Base-by-base conservation (phyloP, 441 rosid species). In the Lepidium campestre region DNA sequence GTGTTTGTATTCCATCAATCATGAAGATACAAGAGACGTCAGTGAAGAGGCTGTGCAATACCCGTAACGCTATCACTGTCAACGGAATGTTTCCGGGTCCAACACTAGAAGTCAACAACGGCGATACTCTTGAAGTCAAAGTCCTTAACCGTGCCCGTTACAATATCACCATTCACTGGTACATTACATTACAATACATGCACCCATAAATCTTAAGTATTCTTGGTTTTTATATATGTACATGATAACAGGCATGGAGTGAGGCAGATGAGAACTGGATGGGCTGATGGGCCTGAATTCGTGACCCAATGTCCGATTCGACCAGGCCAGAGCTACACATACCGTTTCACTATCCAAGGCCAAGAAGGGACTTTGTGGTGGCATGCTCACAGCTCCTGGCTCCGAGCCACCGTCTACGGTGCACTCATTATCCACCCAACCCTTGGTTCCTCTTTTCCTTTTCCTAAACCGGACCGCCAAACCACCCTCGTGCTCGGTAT, bases 221-320 rank as follows among this genome's bases (percentile, higher is more conserved):
- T 23, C 4, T 27, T 27, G 31, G 7, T 27, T 6, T 27, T 27
- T 27, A 27, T 27, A 7, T 27, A 27, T 5, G 1, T 29, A 1
- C 7, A 29, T 25, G 29, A 23, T 29, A 29, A 27, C 36, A 92
- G 98, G 98, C 98, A 93, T 55, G 98, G 98, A 4, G 41, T 90
- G 6, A 68, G 88, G 60, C 96, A 93, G 66, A 73, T 88, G 19
- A 71, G 93, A 67, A 90, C 86, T 9, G 93, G 83, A 4, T 88
- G 97, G 97, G 96, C 98, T n/a, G 98, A 90, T 73, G 98, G 97
- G n/a, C 91, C 97, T 0, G 97, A 84, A 56, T 81, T 79, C 10
- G 90, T 93, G 70, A 93, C 97, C 15, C 94, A 90, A 63, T 93
- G 98, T 37, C 98, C 97, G 6, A 90, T 93, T 57, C 79, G 81